phyloP scores from a whole-genome alignment of 2,329 filamentous ascomycete species.

The Phaeosphaeriaceae sp. region DNA sequence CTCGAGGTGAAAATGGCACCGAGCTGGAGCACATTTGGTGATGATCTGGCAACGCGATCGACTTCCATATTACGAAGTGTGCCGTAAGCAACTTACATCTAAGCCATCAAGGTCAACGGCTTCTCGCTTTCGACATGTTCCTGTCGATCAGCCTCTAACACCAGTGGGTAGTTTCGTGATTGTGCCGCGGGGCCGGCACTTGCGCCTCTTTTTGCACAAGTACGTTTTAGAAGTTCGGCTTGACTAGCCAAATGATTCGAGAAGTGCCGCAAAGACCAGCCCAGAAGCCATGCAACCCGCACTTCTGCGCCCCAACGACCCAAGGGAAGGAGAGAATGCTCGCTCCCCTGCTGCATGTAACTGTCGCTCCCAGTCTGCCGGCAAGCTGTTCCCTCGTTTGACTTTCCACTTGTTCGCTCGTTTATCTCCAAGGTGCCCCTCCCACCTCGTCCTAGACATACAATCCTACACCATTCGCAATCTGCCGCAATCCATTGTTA shows the following conservation, averaged over 20 bases:
- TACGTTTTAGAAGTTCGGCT: conserved; percentile 15
- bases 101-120: neutral
- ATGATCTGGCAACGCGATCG: neutral
- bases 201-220: conserved; percentile 24
- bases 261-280: conserved; percentile 21
- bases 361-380: conserved; percentile 12
- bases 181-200: conserved; percentile 9
- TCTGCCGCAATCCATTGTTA: neutral
- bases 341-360: conserved; percentile 6
- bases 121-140: neutral
- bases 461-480: neutral
- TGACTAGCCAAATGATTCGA: conserved; percentile 22
- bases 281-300: conserved; percentile 15
- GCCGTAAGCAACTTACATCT: neutral
- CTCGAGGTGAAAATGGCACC: conserved; percentile 9
- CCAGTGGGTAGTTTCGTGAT: neutral
- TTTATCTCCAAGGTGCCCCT: neutral
- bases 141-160: neutral
- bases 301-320: conserved; percentile 17
- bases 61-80: neutral
- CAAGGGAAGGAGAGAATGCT: conserved; percentile 7
- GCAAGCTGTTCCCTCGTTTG: conserved; percentile 8
- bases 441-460: neutral
- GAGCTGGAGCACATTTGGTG: neutral
- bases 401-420: conserved; percentile 2